A percentile compares a stretch with the other conserved stretches of the same genome.
These are phyloP conservation scores for Pseudohalonectria lignicola DNA, from an alignment of 2,329 filamentous ascomycete species.

Conservation along the genomic window DNA sequence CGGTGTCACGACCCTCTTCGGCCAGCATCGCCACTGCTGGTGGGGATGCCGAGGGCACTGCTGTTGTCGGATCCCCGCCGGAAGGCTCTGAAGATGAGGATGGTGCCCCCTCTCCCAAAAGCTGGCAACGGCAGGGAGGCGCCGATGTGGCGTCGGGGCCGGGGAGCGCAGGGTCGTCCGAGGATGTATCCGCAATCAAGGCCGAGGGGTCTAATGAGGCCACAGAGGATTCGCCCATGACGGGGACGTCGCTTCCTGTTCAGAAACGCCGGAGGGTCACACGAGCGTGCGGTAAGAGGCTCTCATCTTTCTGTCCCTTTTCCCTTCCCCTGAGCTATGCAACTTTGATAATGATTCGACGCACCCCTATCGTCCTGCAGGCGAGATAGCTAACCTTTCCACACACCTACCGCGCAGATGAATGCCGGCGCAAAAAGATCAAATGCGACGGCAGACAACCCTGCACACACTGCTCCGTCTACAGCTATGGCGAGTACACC, in stretches of 20 bases:
- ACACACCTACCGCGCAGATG: too few species aligned
- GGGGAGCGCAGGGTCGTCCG: background rate
- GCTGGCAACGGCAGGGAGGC: background rate
- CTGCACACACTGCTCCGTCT: constrained; percentile 88
- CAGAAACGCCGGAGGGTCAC: constrained; percentile 73
- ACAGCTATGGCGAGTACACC: constrained; percentile 74
- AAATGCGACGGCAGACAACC: constrained; percentile 82
- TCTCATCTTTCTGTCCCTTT: too few species aligned
- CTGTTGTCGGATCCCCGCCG: background rate
- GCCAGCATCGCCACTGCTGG: background rate
- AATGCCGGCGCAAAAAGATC: constrained; percentile 73
- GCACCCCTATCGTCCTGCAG: too few species aligned
- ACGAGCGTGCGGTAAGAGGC: constrained; percentile 72
- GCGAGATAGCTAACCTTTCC: too few species aligned
- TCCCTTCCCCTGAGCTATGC: too few species aligned
- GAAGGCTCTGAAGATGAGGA: background rate
- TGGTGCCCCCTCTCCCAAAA: background rate
- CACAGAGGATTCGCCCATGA: constrained; percentile 5
- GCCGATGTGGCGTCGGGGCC: background rate
- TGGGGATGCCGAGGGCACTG: background rate
- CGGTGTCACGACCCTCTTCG: background rate
- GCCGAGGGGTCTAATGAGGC: constrained; percentile 4
- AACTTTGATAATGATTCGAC: too few species aligned
- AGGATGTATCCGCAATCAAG: constrained; percentile 2
- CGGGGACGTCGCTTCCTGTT: constrained; percentile 41